phyloP scores from a whole-genome alignment of 352 stramenopile genomes.

The Globisporangium parvum region DNA sequence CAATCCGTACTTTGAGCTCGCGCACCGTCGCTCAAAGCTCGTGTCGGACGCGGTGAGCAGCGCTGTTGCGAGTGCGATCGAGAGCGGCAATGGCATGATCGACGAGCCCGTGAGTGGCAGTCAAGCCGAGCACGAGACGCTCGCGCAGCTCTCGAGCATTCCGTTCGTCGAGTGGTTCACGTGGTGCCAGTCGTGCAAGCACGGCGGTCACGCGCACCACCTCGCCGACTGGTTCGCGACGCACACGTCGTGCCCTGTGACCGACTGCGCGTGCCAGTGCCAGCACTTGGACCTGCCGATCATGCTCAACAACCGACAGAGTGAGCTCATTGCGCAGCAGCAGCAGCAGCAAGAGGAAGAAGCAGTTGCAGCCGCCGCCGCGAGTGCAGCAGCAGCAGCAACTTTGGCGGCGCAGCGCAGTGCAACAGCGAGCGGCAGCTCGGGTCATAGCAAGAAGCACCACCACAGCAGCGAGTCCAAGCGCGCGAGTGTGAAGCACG shows the following conservation, averaged over 20 bases:
- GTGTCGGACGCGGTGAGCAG: constrained; percentile 42
- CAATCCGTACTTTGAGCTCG: constrained; percentile 95
- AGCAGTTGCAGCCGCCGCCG: constrained; percentile 15
- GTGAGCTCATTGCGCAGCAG: constrained; percentile 31
- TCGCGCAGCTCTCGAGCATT: constrained; percentile 88
- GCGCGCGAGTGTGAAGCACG: constrained; percentile 8
- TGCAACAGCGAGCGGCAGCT: background rate
- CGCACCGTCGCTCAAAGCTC: constrained; percentile 67
- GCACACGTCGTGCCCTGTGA: constrained; percentile 89
- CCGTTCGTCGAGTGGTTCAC: constrained; percentile 95
- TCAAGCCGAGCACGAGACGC: constrained; percentile 74
- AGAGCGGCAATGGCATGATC: constrained; percentile 20
- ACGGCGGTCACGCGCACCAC: constrained; percentile 91
- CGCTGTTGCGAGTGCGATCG: constrained; percentile 23
- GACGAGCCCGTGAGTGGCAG: constrained; percentile 37
- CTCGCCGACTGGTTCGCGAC: constrained; percentile 91
- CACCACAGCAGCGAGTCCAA: constrained; percentile 5
- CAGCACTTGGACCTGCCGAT: constrained; percentile 73
- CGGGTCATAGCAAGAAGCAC: constrained; percentile 11
- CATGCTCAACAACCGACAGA: constrained; percentile 46
- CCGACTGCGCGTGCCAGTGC: constrained; percentile 90
- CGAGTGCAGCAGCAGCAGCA: constrained; percentile 5
- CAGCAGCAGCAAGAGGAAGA: constrained; percentile 22
- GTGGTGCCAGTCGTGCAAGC: constrained; percentile 91
- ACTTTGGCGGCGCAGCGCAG: constrained; percentile 9